phyloP scores from a whole-genome alignment of 176 grass and related monocot genomes.

The Aegilops tauschii region DNA sequence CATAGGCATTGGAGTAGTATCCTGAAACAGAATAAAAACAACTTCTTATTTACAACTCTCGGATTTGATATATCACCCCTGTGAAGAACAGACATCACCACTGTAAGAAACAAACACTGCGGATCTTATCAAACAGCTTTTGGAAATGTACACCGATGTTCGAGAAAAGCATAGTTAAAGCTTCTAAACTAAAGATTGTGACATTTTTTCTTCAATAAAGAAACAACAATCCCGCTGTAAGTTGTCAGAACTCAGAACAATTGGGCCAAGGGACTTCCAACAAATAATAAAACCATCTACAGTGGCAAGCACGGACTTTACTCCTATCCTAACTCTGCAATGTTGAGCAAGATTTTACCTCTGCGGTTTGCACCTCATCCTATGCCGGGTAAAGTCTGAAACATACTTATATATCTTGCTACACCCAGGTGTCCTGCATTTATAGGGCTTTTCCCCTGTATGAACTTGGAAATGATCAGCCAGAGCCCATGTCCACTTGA shows the following conservation, averaged over 20 bases:
- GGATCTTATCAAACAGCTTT: conserved; percentile 28
- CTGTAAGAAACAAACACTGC: not conserved
- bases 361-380: conserved; percentile 52
- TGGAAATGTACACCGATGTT: conserved; percentile 40
- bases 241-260: conserved; percentile 36
- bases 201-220: conserved; percentile 30
- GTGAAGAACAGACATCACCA: conserved; percentile 11
- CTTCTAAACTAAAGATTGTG: conserved; percentile 36
- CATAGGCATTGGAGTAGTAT: conserved; percentile 4
- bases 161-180: not conserved
- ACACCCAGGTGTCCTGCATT: conserved; percentile 59
- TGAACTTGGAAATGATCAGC: conserved; percentile 68
- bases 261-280: conserved; percentile 11
- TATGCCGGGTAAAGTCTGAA: conserved; percentile 73
- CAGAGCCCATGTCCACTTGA: conserved; percentile 69
- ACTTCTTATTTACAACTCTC: conserved; percentile 34
- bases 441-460: conserved; percentile 65
- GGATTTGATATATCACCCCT: conserved; percentile 7
- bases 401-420: conserved; percentile 62
- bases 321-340: conserved; percentile 37
- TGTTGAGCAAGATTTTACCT: conserved; percentile 42
- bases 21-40: conserved; percentile 27
- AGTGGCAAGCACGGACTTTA: conserved; percentile 29
- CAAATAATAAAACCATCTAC: conserved; percentile 37
- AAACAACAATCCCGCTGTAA: conserved; percentile 33